A percentile compares a stretch with the other conserved stretches of the same genome.
Evolutionary conservation across 441 rosid species (phyloP).

Genomic region (Syzygium syzygioides): DNA sequence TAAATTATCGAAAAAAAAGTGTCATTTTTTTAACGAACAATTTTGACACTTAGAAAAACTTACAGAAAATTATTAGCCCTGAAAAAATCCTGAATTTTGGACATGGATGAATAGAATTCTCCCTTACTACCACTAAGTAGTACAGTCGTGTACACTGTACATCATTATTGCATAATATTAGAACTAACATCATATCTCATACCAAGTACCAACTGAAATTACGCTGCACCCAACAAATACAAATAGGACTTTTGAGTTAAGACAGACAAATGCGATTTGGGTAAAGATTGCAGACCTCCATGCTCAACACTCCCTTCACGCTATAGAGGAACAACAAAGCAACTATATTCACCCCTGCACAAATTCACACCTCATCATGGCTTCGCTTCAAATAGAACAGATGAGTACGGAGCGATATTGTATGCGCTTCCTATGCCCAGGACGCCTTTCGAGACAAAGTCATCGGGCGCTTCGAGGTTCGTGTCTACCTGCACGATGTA

Average conservation of each 20-base stretch:
- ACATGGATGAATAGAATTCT: not conserved
- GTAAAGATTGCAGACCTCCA: not conserved
- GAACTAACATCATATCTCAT: not conserved
- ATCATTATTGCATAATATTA: not conserved
- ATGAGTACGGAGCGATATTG: slow-evolving; percentile 64
- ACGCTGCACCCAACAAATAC: not conserved
- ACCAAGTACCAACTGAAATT: not conserved
- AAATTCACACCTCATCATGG: slow-evolving; percentile 12
- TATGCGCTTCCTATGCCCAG: slow-evolving; percentile 47
- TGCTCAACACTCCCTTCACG: not conserved
- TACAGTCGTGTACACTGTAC: not conserved
- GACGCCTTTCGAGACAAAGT: slow-evolving; percentile 56
- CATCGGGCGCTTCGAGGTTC: slow-evolving; percentile 57
- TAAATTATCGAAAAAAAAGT: not conserved
- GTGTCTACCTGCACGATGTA: slow-evolving; percentile 64
- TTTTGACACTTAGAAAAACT: not conserved
- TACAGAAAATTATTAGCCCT: not conserved
- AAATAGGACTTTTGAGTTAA: not conserved
- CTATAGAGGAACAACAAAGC: not conserved
- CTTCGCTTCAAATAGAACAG: slow-evolving; percentile 69
- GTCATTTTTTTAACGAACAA: not conserved
- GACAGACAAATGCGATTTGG: not conserved
- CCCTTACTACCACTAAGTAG: not conserved
- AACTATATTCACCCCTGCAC: not conserved
- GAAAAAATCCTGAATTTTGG: not conserved